Percentiles rank a stretch among this genome's conserved stretches.
These are phyloP conservation scores for Euclidium syriacum DNA, from an alignment of 345 rosid genomes.

Conservation along the genomic window DNA sequence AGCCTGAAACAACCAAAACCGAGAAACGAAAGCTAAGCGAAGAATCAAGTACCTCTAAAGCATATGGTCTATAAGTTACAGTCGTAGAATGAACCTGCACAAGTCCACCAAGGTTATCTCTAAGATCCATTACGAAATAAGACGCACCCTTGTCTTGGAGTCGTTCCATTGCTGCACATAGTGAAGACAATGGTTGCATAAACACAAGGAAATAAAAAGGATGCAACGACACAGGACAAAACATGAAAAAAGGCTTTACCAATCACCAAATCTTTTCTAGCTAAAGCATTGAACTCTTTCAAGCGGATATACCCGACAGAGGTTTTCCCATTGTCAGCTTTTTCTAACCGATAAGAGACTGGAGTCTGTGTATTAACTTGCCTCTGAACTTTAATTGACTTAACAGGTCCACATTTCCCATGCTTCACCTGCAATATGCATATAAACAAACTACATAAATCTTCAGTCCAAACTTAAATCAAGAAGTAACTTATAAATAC, in stretches of 20 bases:
- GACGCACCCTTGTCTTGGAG: constrained; percentile 89
- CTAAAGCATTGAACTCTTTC: constrained; percentile 94
- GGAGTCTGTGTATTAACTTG: constrained; percentile 82
- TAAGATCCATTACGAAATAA: constrained; percentile 80
- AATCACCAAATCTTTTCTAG: constrained; percentile 81
- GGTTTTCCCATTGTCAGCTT: constrained; percentile 50
- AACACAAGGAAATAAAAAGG: neutral
- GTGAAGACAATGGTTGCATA: neutral
- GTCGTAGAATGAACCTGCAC: constrained; percentile 54
- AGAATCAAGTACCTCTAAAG: neutral
- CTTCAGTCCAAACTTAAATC: neutral
- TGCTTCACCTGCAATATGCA: constrained; percentile 67
- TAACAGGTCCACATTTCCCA: constrained; percentile 77
- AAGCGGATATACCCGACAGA: constrained; percentile 79
- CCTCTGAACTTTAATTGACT: constrained; percentile 67
- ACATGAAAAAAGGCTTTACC: constrained; percentile 43
- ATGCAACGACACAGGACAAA: neutral
- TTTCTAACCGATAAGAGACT: constrained; percentile 76
- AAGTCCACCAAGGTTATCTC: constrained; percentile 97
- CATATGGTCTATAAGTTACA: neutral
- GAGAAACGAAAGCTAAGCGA: neutral
- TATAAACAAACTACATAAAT: neutral
- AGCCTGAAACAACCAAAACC: constrained; percentile 53
- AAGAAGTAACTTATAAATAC: too few species aligned
- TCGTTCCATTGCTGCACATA: constrained; percentile 70